These are phyloP conservation scores for Erodium moschatum DNA, from an alignment of 441 rosid species.

Conservation along the genomic window DNA sequence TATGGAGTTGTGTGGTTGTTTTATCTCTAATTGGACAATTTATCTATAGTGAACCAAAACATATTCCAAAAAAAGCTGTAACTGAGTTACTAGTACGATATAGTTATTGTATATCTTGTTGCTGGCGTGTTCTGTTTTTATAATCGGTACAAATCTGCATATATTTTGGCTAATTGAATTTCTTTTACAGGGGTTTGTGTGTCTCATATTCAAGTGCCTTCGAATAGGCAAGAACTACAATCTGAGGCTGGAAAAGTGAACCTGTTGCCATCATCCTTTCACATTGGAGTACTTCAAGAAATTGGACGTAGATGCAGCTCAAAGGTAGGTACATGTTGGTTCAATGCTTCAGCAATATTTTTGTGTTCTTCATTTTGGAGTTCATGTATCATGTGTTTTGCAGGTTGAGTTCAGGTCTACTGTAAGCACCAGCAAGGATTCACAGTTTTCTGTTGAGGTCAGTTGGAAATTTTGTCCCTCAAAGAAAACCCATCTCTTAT, in stretches of 20 bases:
- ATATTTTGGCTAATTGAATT: conserved; percentile 15
- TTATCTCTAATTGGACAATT: neutral
- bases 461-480: conserved; percentile 16
- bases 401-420: conserved; percentile 86
- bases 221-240: conserved; percentile 39
- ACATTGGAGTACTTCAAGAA: conserved; percentile 76
- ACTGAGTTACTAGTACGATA: too few species aligned
- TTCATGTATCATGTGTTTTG: conserved; percentile 16
- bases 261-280: conserved; percentile 51
- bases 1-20: neutral
- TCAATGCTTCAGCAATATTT: neutral
- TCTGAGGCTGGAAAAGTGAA: conserved; percentile 55
- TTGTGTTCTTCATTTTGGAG: neutral
- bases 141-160: neutral
- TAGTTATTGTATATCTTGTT: neutral
- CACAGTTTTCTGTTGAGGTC: conserved; percentile 94
- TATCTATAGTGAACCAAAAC: neutral
- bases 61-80: neutral
- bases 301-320: conserved; percentile 89
- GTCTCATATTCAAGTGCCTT: conserved; percentile 40
- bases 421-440: conserved; percentile 79
- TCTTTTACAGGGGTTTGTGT: conserved; percentile 47
- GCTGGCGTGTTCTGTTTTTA: neutral
- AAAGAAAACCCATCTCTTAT: neutral
- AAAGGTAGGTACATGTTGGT: conserved; percentile 48